Conservation (phyloP, 257 asterid genomes). For the Anisodus acutangulus region DNA sequence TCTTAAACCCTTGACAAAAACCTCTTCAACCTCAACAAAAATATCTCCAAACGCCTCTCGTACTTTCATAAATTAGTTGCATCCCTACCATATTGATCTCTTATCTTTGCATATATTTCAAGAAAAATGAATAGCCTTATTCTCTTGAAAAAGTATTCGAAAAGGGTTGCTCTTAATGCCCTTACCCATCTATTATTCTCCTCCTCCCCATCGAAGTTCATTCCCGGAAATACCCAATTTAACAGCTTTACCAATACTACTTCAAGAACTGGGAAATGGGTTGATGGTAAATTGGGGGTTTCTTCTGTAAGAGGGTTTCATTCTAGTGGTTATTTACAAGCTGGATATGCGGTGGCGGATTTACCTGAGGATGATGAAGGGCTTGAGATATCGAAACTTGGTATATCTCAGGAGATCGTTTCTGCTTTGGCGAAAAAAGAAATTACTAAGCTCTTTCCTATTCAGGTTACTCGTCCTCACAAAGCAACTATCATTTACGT, state of each 20-base stretch:
- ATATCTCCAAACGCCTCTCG: not conserved
- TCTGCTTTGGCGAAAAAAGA: constrained; percentile 67
- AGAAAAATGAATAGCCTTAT: constrained; percentile 54
- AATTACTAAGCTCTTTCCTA: constrained; percentile 82
- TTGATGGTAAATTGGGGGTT: constrained; percentile 6
- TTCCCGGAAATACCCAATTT: constrained; percentile 36
- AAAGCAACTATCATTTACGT: not conserved
- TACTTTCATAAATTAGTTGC: too few relatives aligned
- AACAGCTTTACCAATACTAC: constrained; percentile 35
- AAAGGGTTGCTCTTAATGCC: constrained; percentile 52
- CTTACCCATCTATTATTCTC: constrained; percentile 46
- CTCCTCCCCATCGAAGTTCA: not conserved
- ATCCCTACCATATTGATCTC: too few relatives aligned
- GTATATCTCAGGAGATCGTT: constrained; percentile 65
- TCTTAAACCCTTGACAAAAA: constrained; percentile 15
- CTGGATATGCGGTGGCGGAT: constrained; percentile 64
- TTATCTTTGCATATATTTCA: too few relatives aligned
- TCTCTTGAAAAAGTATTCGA: constrained; percentile 51
- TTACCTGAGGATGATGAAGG: constrained; percentile 60
- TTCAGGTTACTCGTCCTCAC: constrained; percentile 60
- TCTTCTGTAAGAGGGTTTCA: constrained; percentile 51
- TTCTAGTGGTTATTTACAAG: constrained; percentile 47
- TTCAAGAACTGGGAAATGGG: not conserved
- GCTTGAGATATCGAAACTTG: constrained; percentile 85
- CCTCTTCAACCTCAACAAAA: not conserved